These are phyloP conservation scores for Malus fusca DNA, from an alignment of 306 rosid species.

Conservation along the genomic window DNA sequence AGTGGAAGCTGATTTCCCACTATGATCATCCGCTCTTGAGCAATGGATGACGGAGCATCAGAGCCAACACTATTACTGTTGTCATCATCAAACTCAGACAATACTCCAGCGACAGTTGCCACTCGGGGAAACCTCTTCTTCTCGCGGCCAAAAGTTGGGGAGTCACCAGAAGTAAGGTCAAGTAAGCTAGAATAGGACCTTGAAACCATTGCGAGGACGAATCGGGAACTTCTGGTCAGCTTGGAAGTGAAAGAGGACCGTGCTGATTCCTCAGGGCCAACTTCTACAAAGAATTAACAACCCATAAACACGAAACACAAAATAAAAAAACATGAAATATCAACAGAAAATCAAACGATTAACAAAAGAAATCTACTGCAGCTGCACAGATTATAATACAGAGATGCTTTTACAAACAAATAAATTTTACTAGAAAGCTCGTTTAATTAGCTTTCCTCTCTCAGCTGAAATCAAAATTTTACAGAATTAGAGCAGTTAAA, in stretches of 20 bases:
- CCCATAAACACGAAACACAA: neutral
- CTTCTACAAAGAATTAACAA: conserved; percentile 8
- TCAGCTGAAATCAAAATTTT: neutral
- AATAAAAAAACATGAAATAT: conserved; percentile 18
- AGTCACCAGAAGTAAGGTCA: conserved; percentile 71
- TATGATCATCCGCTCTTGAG: conserved; percentile 75
- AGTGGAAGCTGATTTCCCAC: conserved; percentile 88
- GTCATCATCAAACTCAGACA: conserved; percentile 79
- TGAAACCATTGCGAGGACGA: conserved; percentile 47
- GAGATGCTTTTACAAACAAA: neutral
- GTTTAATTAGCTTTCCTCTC: neutral
- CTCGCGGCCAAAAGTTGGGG: conserved; percentile 59
- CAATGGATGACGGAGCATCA: conserved; percentile 67
- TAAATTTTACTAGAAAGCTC: neutral
- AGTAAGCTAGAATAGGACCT: conserved; percentile 83
- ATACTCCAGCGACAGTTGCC: conserved; percentile 74
- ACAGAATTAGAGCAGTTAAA: neutral
- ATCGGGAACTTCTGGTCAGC: neutral
- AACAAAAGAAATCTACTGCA: neutral
- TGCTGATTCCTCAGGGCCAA: conserved; percentile 19
- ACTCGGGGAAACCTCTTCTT: conserved; percentile 73
- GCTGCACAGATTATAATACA: neutral
- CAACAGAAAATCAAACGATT: neutral
- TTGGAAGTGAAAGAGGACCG: conserved; percentile 17
- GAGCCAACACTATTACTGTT: conserved; percentile 56